phyloP scores from a whole-genome alignment of 2,329 filamentous ascomycete species.

The Claviceps monticola region DNA sequence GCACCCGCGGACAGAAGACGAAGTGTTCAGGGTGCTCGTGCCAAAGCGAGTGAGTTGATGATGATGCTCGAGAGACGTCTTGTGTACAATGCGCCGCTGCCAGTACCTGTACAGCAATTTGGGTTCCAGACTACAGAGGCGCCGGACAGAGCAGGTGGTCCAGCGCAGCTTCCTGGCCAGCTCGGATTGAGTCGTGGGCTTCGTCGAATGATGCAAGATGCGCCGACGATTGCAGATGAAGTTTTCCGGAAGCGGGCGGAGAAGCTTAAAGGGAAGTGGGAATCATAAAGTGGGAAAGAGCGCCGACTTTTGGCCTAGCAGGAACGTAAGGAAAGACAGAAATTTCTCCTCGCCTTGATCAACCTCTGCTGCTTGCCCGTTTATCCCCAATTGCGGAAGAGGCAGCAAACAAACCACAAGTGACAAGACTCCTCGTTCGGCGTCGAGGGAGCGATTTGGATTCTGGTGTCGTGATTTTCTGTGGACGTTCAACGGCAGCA shows the following conservation, averaged over 20 bases:
- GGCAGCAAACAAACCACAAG: background rate
- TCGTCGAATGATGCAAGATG: constrained; percentile 32
- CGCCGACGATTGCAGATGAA: constrained; percentile 28
- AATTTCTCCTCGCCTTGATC: background rate
- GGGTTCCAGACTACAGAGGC: constrained; percentile 27
- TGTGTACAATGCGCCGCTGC: constrained; percentile 31
- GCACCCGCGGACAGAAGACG: constrained; percentile 38
- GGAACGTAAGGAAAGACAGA: background rate
- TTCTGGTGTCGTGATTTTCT: too few species aligned
- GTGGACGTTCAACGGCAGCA: too few species aligned
- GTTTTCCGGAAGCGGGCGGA: constrained; percentile 18
- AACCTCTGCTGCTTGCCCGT: background rate
- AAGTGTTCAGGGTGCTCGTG: constrained; percentile 33
- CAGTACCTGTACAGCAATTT: constrained; percentile 27
- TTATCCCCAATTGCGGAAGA: background rate
- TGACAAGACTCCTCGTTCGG: too few species aligned
- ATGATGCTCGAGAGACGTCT: constrained; percentile 64
- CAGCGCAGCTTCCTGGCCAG: constrained; percentile 41
- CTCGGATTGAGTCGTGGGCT: constrained; percentile 45
- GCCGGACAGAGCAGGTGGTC: constrained; percentile 50
- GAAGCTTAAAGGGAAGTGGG: background rate
- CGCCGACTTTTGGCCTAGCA: background rate
- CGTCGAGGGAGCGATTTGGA: too few species aligned
- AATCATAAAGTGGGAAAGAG: background rate
- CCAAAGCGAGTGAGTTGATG: constrained; percentile 54